Base-by-base conservation (phyloP, 306 rosid genomes). In the Dalbergia oliveri region DNA sequence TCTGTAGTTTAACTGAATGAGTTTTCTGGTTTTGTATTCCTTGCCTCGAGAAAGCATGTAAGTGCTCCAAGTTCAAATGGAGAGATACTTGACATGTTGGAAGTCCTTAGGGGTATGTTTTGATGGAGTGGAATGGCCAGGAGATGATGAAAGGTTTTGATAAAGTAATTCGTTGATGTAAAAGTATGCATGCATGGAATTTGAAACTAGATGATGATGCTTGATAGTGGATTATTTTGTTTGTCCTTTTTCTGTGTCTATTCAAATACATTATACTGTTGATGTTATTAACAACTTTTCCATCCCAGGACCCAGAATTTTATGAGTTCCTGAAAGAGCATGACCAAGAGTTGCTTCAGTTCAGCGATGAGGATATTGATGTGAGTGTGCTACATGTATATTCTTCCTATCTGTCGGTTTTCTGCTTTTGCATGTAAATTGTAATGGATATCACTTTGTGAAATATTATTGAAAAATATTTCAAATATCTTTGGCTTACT, bases 221-320 rank as follows among this genome's bases (percentile, higher is more conserved):
- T 69, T 68, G 69, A 80, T 47, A 12, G 72, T 21, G 77, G 12
- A 76, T 79, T 59, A 9, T 18, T 33, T 73, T 51, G 3, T 51
- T 45, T 57, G 21, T 54, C 33, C 2, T 59, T 80, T 31, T 77
- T 19, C 6, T 26, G 6, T 62, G 50, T n/a, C 21, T 73, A 11
- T 82, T 34, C 21, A 16, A 12, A 72, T 74, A 63, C 35, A 59
- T 63, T 73, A n/a, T 53, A 4, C 50, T 71, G 43, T 21, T 37
- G 35, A 70, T 72, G 84, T 84, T 83, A 64, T 39, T 81, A 72
- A 81, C 57, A 75, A 15, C 68, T 73, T 80, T 79, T 80, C 76
- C 51, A 18, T 83, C 43, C 18, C 90, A 94, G 98, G 98, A 94
- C 49, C 97, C 94, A 9, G 97, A 92, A 73, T 93, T 94, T 79